These are phyloP conservation scores for Kodamaea laetipori DNA, from an alignment of 805 yeast species.

Conservation along the genomic window DNA sequence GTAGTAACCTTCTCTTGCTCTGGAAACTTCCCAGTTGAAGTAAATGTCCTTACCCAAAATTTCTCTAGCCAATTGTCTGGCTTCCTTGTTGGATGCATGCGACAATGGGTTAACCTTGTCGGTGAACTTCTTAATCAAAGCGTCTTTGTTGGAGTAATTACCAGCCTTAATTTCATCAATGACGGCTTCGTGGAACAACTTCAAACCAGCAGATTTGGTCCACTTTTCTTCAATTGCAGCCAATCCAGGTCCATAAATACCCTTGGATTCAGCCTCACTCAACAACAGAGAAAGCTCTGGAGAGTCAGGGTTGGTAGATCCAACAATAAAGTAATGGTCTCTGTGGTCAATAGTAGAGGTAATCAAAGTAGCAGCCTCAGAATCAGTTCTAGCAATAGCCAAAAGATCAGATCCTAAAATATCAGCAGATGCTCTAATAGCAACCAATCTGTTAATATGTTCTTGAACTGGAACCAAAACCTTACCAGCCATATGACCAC, in stretches of 20 bases:
- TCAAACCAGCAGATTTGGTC: conserved; percentile 79
- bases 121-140: conserved; percentile 64
- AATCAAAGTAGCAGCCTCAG: conserved; percentile 94
- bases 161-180: conserved; percentile 74
- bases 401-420: conserved; percentile 84
- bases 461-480: conserved; percentile 97
- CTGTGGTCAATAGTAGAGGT: conserved; percentile 93
- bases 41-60: conserved; percentile 78
- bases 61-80: conserved; percentile 71
- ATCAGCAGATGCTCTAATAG: conserved; percentile 94
- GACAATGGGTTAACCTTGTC: conserved; percentile 73
- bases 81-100: conserved; percentile 75
- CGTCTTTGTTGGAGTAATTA: conserved; percentile 58
- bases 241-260: conserved; percentile 70
- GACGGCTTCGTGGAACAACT: conserved; percentile 89
- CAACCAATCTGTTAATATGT: conserved; percentile 91
- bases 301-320: conserved; percentile 83
- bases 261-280: conserved; percentile 78
- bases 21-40: conserved; percentile 94
- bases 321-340: conserved; percentile 90
- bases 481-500: conserved; percentile 99
- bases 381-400: conserved; percentile 93
- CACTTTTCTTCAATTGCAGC: conserved; percentile 79
- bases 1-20: conserved; percentile 97
- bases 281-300: conserved; percentile 74